These are phyloP conservation scores for Bretschneidera sinensis DNA, from an alignment of 345 rosid genomes.

Conservation along the genomic window DNA sequence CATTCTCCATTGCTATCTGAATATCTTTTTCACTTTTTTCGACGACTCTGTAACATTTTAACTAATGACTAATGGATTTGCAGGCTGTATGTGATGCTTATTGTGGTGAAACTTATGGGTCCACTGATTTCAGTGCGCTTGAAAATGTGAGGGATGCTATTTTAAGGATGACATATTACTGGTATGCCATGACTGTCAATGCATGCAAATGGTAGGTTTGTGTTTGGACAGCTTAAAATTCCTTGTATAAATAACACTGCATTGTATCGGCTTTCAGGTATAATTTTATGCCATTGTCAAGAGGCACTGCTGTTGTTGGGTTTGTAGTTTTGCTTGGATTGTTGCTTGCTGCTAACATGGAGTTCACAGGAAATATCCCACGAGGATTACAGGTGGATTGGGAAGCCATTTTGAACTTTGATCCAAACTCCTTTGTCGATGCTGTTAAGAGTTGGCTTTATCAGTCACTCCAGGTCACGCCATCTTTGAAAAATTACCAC, in stretches of 20 bases:
- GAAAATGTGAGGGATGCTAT: conserved; percentile 70
- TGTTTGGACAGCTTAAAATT: not conserved
- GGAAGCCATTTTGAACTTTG: conserved; percentile 83
- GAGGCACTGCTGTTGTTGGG: conserved; percentile 90
- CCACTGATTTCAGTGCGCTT: conserved; percentile 52
- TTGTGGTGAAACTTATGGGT: conserved; percentile 72
- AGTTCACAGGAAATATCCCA: conserved; percentile 64
- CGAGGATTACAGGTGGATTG: conserved; percentile 81
- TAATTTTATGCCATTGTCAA: conserved; percentile 90
- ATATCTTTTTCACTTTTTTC: no score
- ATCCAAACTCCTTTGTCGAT: conserved; percentile 52
- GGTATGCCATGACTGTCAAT: conserved; percentile 39
- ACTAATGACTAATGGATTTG: conserved; percentile 8
- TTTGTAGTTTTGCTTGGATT: conserved; percentile 74
- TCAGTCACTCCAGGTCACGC: conserved; percentile 59
- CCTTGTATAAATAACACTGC: not conserved
- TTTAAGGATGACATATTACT: conserved; percentile 91
- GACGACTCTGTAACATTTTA: not conserved
- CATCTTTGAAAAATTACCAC: conserved; percentile 81
- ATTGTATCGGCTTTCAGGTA: conserved; percentile 47
- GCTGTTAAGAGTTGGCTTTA: conserved; percentile 76
- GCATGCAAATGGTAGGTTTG: conserved; percentile 7
- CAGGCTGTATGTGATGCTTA: conserved; percentile 81
- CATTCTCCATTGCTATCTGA: not conserved
- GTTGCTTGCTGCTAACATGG: conserved; percentile 87